Conservation (phyloP, 2,329 filamentous ascomycete species). For the Neofusicoccum cordaticola region DNA sequence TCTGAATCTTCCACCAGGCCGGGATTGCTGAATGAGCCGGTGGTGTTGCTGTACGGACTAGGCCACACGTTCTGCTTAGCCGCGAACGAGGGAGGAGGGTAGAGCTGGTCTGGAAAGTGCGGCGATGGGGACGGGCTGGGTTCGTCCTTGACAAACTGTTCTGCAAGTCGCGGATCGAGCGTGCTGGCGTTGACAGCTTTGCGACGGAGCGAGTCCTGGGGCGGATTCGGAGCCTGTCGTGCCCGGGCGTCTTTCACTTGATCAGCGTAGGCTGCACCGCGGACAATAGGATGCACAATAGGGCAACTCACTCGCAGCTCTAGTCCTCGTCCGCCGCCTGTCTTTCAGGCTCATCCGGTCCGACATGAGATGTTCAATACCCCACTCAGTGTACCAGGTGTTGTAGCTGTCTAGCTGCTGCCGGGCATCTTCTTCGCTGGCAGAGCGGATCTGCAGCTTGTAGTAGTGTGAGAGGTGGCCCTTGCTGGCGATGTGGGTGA, state of each 20-base stretch:
- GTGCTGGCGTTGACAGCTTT: constrained; percentile 21
- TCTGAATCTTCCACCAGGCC: not conserved
- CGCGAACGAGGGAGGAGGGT: constrained; percentile 26
- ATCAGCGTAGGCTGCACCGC: not conserved
- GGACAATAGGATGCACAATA: not conserved
- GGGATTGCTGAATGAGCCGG: not conserved
- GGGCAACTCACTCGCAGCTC: constrained; percentile 5
- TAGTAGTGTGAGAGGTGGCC: constrained; percentile 84
- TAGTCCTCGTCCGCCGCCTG: constrained; percentile 55
- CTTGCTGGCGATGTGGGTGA: constrained; percentile 91
- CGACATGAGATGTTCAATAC: constrained; percentile 70
- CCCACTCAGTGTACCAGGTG: constrained; percentile 71
- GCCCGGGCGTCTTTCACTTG: not conserved
- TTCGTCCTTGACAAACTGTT: constrained; percentile 36
- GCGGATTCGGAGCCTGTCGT: not conserved
- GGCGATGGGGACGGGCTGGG: constrained; percentile 30
- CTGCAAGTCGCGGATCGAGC: constrained; percentile 37
- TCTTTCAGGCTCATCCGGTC: constrained; percentile 77
- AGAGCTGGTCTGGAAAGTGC: constrained; percentile 28
- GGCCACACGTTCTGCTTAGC: constrained; percentile 40
- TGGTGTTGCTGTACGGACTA: constrained; percentile 7
- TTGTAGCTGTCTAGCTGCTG: constrained; percentile 67
- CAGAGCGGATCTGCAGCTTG: constrained; percentile 71
- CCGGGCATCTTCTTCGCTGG: constrained; percentile 64
- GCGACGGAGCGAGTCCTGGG: constrained; percentile 5